phyloP scores from a whole-genome alignment of 768 basidiomycete genomes.

The Mycena capillaripes region DNA sequence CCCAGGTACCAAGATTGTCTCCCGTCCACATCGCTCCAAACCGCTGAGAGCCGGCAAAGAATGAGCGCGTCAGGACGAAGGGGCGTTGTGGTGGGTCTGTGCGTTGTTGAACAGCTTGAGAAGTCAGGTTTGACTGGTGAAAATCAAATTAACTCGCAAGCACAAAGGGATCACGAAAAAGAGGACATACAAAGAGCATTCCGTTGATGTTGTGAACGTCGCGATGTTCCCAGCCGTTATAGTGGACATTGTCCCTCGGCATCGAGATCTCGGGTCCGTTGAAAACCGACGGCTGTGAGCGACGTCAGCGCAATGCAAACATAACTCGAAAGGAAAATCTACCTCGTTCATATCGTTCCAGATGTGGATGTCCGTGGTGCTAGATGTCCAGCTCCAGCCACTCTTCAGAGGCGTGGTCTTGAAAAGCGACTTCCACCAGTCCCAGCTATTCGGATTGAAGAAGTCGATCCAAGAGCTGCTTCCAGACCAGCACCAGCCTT shows the following conservation, averaged over 20 bases:
- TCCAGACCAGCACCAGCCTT: slow-evolving; percentile 99
- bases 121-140: slow-evolving; percentile 80
- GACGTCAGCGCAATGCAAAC: slow-evolving; percentile 28
- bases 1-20: slow-evolving; percentile 98
- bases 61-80: slow-evolving; percentile 95
- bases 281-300: slow-evolving; percentile 92
- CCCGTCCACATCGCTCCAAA: slow-evolving; percentile 99
- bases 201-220: slow-evolving; percentile 98
- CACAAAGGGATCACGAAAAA: background rate
- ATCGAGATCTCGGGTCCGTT: slow-evolving; percentile 95
- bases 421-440: slow-evolving; percentile 93
- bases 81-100: slow-evolving; percentile 85
- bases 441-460: slow-evolving; percentile 92
- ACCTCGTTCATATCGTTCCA: slow-evolving; percentile 99
- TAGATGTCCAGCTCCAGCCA: slow-evolving; percentile 84
- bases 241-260: slow-evolving; percentile 79
- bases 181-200: slow-evolving; percentile 83
- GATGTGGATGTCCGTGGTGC: slow-evolving; percentile 88
- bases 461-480: slow-evolving; percentile 98
- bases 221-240: slow-evolving; percentile 98
- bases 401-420: slow-evolving; percentile 66
- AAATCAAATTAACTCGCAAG: slow-evolving; percentile 9
- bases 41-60: slow-evolving; percentile 96
- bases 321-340: slow-evolving; percentile 29
- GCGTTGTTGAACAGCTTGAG: slow-evolving; percentile 82